Evolutionary conservation across 2,329 filamentous ascomycete species (phyloP).

Genomic region (Diaporthe batatas): DNA sequence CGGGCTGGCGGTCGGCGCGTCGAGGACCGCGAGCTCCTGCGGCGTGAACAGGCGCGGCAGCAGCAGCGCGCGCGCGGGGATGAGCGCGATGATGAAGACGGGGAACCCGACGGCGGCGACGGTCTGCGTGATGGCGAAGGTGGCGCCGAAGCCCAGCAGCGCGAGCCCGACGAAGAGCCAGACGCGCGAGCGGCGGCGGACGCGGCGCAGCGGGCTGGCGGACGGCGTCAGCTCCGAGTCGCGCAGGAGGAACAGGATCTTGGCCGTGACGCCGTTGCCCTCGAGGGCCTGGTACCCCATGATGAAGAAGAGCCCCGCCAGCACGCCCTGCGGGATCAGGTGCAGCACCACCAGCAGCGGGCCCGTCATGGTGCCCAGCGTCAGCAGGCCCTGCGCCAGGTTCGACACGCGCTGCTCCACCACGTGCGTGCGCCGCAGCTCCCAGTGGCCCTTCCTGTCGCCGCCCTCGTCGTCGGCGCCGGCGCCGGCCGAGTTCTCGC

Average conservation of each 20-base stretch:
- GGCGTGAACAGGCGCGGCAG: conserved; percentile 72
- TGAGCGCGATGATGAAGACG: conserved; percentile 77
- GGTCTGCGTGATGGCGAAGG: conserved; percentile 85
- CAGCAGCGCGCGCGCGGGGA: conserved; percentile 74
- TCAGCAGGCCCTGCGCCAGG: conserved; percentile 81
- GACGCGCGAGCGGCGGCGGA: conserved; percentile 73
- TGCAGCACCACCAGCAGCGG: conserved; percentile 81
- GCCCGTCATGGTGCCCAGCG: conserved; percentile 82
- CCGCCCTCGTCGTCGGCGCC: conserved; percentile 62
- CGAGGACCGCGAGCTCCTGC: conserved; percentile 73
- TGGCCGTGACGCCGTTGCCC: conserved; percentile 82
- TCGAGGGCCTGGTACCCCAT: conserved; percentile 86
- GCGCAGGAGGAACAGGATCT: conserved; percentile 77
- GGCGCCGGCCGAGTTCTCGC: conserved; percentile 54
- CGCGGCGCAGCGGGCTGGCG: conserved; percentile 69
- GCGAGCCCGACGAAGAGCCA: conserved; percentile 80
- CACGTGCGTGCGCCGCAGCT: conserved; percentile 69
- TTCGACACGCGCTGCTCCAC: conserved; percentile 86
- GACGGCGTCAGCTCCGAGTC: conserved; percentile 73
- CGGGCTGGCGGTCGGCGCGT: conserved; percentile 80
- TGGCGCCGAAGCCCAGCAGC: conserved; percentile 79
- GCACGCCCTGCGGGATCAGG: conserved; percentile 82
- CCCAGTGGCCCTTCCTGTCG: conserved; percentile 68
- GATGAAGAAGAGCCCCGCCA: conserved; percentile 86
- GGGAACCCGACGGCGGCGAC: conserved; percentile 87